Evolutionary conservation across 1,284 basidiomycete species (phyloP).

Genomic region (Peniophora sp.): DNA sequence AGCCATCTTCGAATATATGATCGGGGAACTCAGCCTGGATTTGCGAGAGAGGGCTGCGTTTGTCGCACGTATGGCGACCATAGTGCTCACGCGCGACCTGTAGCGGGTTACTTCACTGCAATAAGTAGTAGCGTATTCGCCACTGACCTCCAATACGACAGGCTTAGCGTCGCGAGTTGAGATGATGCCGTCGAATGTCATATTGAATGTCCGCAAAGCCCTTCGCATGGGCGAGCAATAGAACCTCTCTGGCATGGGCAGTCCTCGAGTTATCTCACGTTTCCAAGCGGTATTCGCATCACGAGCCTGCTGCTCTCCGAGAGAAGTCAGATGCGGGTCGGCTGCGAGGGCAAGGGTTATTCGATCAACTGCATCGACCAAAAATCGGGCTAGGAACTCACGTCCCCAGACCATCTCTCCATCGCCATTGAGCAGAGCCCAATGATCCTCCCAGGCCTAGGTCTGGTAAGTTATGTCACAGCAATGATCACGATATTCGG

Average conservation of each 20-base stretch:
- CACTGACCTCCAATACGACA: constrained; percentile 21
- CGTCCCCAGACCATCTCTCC: constrained; percentile 74
- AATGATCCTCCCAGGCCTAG: constrained; percentile 57
- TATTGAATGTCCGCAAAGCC: constrained; percentile 59
- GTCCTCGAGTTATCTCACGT: constrained; percentile 38
- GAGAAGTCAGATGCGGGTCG: constrained; percentile 65
- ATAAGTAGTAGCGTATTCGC: background rate
- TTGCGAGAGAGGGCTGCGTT: constrained; percentile 45
- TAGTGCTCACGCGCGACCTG: constrained; percentile 63
- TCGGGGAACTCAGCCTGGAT: constrained; percentile 51
- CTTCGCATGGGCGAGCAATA: constrained; percentile 72
- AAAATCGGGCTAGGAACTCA: constrained; percentile 26
- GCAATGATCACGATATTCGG: background rate
- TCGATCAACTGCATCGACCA: background rate
- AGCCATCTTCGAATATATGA: constrained; percentile 56
- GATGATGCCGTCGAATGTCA: constrained; percentile 47
- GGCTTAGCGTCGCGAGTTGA: constrained; percentile 8
- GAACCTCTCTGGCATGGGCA: constrained; percentile 54
- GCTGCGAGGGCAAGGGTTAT: constrained; percentile 30
- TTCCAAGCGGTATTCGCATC: constrained; percentile 52
- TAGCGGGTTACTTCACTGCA: too few species aligned
- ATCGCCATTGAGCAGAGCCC: constrained; percentile 65
- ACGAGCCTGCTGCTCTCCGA: constrained; percentile 60
- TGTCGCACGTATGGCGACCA: constrained; percentile 71
- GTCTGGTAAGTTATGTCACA: background rate